Evolutionary conservation across 495 filamentous ascomycete genomes (phyloP), one percentile per base, ranked within the genome.

Genomic region (Talaromyces proteolyticus): DNA sequence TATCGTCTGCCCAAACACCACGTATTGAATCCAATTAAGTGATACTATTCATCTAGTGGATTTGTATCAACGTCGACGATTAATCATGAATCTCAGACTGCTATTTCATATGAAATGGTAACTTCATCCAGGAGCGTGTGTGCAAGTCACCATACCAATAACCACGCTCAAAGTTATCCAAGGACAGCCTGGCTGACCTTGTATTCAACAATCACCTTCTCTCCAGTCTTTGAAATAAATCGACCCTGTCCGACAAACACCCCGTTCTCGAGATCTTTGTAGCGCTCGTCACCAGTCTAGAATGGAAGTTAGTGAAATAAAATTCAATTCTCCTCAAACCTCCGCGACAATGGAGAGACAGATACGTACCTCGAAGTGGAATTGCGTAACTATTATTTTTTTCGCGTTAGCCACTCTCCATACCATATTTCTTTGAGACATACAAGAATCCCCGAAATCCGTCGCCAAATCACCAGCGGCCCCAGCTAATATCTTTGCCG

Each of bases 151-250:
- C 14, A 14, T 34, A 34, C 8, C 14, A 4, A 34, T 34, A 1
- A 34, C 14, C 8, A 34, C 29, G 14, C 14, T 34, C 12, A 4
- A 24, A 18, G 10, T 47, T 42, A 66, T 14, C 47, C 57, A 5
- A 56, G 47, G 16, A 58, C 23, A 41, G 80, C 76, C 65, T 80
- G 75, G 53, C 78, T 76, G 55, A 85, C 68, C 58, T 76, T 73
- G 57, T 83, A 83, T 66, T 83, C 79, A 17, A 83, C 79, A 29
- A 73, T 61, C 3, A 67, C 46, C 1, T 74, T 68, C 64, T 82
- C 76, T 11, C 75, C 80, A 26, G 60, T 44, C 61, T 80, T 74
- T 17, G 79, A 42, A 20, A 75, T 63, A 58, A 85, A 83, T 7
- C 69, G 65, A 12, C 79, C 80, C 34, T 72, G 66, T 3, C 66